Evolutionary conservation across 192 early-diverging fungal species (phyloP), one percentile per base, ranked within the genome.

Genomic region (Phycomyces blakesleeanus): DNA sequence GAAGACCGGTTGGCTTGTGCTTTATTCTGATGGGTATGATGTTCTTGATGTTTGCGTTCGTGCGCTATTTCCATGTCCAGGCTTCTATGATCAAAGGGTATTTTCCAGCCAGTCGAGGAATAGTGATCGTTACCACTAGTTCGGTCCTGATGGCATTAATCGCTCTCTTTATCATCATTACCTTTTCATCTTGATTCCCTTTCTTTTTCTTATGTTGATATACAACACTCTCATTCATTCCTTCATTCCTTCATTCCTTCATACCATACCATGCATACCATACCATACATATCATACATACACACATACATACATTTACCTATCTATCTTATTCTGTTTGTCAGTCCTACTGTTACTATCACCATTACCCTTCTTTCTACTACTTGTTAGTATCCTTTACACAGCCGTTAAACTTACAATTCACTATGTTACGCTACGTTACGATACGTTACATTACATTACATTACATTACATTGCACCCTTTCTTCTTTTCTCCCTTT

Each of bases 41-140:
- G 15, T 87, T 88, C 65, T 72, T 90, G 12, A 63, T 80, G 51
- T 71, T 92, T 53, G 90, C 82, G 2, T 69, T 83, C 11, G 72
- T 80, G 47, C 69, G 90, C 54, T 92, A 89, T 68, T 89, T 92
- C 68, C 81, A 82, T 68, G 80, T 83, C 22, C 90, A 92, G 71
- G 60, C 59, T 5, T 66, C 81, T 15, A 81, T 92, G 79, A 85
- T 82, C 14, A 78, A 76, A 58, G 87, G 87, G 21, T 75, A 79
- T 51, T 92, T 89, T 66, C 85, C 88, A 2, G 87, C 88, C 10
- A 90, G 86, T 66, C 78, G 86, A 47, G 80, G 78, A 1, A 81
- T 71, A 53, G 74, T 81, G 9, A 49, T 84, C 21, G 4, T 83
- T 3, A 75, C 75, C 1, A 72, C 81, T 0, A 22, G 74, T 1